Evolutionary conservation across 148 eudicot species (phyloP), one percentile per base, ranked within the genome.

Genomic region (Chenopodium album): DNA sequence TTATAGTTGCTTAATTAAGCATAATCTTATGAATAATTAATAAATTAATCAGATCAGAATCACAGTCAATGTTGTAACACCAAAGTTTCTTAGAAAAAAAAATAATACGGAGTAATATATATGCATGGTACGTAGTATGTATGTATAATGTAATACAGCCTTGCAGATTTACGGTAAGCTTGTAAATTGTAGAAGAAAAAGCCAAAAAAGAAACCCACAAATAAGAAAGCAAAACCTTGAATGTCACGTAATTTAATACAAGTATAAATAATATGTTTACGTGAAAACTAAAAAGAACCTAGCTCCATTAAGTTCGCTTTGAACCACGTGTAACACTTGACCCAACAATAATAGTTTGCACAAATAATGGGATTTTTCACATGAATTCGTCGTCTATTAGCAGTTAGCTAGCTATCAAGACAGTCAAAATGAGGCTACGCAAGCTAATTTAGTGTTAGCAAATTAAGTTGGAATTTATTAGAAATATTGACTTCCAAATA

Each of bases 291-390:
- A 69, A 76, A 26, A 52, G 54, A 67, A 79, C 9, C 13, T 2
- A 73, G 4, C 48, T 6, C 69, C 84, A 82, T 10, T 28, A 76
- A 76, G 75, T 68, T 76, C 44, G 84, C 68, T 19, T 68, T 52
- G 28, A 75, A 81, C 60, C 70, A 77, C 84, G 76, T 77, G 84
- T 26, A 82, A 10, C 34, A 56, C 76, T 66, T 65, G 56, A 66
- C 84, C 84, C 83, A 47, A 80, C 62, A 80, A n/a, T 31, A 2
- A 20, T 26, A 70, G 13, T 56, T 76, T 69, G 84, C 76, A 82
- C n/a, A 44, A 82, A 59, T 31, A 16, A 28, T 60, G 77, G 84
- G 46, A 29, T 7, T 22, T 7, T 34, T 60, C 79, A 75, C 83
- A 75, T 48, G 52, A 9, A 13, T 9, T 50, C 13, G 54, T 67